Percentiles rank a stretch among this genome's conserved stretches.
These are phyloP conservation scores for Mycena pura DNA, from an alignment of 768 basidiomycete genomes.

Conservation along the genomic window DNA sequence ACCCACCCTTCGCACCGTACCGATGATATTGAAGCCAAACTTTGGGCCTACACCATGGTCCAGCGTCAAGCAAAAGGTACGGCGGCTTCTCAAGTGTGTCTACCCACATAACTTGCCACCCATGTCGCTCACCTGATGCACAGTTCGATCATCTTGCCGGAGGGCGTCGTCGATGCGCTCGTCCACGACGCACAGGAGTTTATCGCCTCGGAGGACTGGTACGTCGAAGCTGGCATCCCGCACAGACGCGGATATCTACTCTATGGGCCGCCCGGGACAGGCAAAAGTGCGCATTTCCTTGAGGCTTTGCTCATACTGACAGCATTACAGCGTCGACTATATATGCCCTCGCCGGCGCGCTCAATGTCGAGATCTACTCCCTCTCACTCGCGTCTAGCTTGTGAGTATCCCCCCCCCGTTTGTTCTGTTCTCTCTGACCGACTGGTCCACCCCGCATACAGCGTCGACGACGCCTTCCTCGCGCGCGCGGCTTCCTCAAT, in stretches of 20 bases:
- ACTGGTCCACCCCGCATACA: conserved; percentile 6
- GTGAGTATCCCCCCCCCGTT: conserved; percentile 18
- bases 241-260: conserved; percentile 44
- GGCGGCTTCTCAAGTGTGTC: conserved; percentile 32
- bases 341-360: conserved; percentile 43
- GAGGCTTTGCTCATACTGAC: background rate
- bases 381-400: conserved; percentile 36
- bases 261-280: conserved; percentile 42
- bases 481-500: conserved; percentile 31
- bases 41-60: conserved; percentile 16
- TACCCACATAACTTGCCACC: background rate
- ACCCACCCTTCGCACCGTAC: background rate
- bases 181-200: conserved; percentile 42
- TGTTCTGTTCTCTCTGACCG: background rate
- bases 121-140: too few relatives aligned
- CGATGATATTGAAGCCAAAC: conserved; percentile 19
- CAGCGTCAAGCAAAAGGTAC: conserved; percentile 30
- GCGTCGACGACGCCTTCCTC: conserved; percentile 38
- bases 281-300: conserved; percentile 34
- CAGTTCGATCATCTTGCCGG: conserved; percentile 37
- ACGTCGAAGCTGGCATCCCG: conserved; percentile 43
- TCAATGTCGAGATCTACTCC: conserved; percentile 67
- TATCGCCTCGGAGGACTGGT: conserved; percentile 37
- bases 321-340: conserved; percentile 28
- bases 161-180: conserved; percentile 35